Conservation (phyloP, 2,329 filamentous ascomycete species). For the Phialophora verrucosa region DNA sequence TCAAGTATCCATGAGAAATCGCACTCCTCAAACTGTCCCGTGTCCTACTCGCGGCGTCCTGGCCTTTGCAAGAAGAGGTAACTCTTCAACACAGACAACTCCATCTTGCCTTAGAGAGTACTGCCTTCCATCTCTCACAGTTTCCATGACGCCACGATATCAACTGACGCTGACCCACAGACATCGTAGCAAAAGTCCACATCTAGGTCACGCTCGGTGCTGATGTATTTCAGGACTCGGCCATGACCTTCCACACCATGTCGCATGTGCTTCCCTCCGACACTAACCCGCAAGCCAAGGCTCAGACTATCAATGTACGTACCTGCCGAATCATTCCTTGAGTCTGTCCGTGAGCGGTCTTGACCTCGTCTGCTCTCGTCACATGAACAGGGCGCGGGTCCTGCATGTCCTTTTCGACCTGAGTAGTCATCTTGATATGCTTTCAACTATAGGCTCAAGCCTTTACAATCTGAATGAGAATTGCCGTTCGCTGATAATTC, state of each 20-base stretch:
- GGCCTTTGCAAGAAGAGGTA: background rate
- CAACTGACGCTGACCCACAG: background rate
- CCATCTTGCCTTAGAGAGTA: background rate
- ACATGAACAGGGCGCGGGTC: conserved; percentile 56
- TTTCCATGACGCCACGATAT: background rate
- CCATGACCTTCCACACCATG: background rate
- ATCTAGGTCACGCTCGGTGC: background rate
- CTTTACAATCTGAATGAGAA: background rate
- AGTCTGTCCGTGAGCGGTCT: conserved; percentile 53
- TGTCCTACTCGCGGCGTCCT: too few species aligned
- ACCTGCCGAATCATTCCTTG: conserved; percentile 54
- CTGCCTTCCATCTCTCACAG: background rate
- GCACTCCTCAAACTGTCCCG: background rate
- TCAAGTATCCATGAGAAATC: background rate
- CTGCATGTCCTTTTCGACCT: background rate
- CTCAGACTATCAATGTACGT: background rate
- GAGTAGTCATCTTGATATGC: background rate
- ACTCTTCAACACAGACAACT: background rate
- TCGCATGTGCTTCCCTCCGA: background rate
- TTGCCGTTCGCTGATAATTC: background rate
- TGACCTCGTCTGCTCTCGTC: conserved; percentile 56
- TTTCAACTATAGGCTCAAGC: background rate
- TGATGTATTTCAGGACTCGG: background rate
- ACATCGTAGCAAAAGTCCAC: background rate
- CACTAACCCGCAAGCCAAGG: background rate